These are phyloP conservation scores for Metschnikowia kofuensis DNA, from an alignment of 805 yeast species.

Conservation along the genomic window DNA sequence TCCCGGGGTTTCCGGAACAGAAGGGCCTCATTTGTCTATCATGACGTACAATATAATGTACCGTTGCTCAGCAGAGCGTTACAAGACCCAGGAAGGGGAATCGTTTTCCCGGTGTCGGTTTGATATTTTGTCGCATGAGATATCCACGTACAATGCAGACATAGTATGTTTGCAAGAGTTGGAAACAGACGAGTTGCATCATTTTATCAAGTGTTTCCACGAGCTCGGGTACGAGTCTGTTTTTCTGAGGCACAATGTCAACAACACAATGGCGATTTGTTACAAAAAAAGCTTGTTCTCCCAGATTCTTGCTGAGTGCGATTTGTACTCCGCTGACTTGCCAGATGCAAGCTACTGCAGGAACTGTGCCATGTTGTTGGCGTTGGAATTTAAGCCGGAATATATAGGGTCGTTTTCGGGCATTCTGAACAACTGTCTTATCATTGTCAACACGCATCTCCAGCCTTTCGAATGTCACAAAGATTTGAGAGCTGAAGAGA, in stretches of 20 bases:
- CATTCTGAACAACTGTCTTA: not conserved
- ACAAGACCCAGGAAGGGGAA: conserved; percentile 9
- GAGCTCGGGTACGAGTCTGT: not conserved
- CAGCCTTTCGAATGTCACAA: not conserved
- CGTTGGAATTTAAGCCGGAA: not conserved
- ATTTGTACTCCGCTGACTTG: not conserved
- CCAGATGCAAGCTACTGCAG: not conserved
- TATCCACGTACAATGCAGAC: not conserved
- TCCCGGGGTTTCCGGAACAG: not conserved
- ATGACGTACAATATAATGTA: conserved; percentile 46
- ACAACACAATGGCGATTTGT: not conserved
- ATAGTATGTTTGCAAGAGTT: not conserved
- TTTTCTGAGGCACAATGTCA: not conserved
- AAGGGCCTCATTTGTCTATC: not conserved
- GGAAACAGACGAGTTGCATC: not conserved
- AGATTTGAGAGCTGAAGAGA: not conserved
- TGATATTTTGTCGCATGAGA: not conserved
- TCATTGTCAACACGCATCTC: not conserved
- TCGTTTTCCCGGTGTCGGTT: conserved; percentile 10
- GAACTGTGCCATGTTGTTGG: not conserved
- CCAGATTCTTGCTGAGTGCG: not conserved
- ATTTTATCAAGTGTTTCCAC: not conserved
- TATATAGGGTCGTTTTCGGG: not conserved
- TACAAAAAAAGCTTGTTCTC: not conserved
- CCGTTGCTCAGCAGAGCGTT: not conserved